Evolutionary conservation across 495 filamentous ascomycete species (phyloP), one percentile per base, ranked within the genome.

Genomic region (Amorphotheca resinae): DNA sequence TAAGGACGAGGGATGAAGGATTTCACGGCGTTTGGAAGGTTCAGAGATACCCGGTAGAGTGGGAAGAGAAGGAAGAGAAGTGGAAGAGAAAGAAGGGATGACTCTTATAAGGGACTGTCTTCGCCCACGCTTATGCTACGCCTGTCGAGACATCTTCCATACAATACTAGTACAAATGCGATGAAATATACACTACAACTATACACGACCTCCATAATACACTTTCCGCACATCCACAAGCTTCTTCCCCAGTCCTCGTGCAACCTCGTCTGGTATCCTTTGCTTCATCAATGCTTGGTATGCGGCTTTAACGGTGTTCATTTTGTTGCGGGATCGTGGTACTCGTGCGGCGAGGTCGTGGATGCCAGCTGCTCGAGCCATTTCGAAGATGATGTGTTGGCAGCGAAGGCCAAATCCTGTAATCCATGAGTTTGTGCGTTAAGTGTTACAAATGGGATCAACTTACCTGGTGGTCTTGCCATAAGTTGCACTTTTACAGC

Each of bases 301-400:
- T 22, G 82, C 75, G 11, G 91, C 89, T 67, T 95, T 95, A 53
- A 93, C 79, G 11, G 86, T 81, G 64, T 99, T 99, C 86, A 96
- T 93, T 41, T 81, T 82, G 69, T 95, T 99, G 44, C 86, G 67
- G 18, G 81, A 79, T 18, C 86, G 73, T 33, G 74, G 74, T 33
- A 93, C 82, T 26, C 72, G 72, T 14, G 85, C 91, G 5, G 84
- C 73, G 11, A 99, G 72, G 58, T 99, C 91, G 26, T 74, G 64
- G 52, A 99, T 82, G 48, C 91, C 91, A 23, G 77, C 78, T 26
- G 75, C 73, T 38, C 83, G 77, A 52, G 80, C 83, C 66, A 99
- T 88, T 59, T 95, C 87, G 60, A 84, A 95, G 57, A 96, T 91
- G 48, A 86, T 73, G 55, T 85, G 74, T 50, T 93, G 84, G 57